Conservation (phyloP, 2,329 filamentous ascomycete species). For the Epichloe festucae region DNA sequence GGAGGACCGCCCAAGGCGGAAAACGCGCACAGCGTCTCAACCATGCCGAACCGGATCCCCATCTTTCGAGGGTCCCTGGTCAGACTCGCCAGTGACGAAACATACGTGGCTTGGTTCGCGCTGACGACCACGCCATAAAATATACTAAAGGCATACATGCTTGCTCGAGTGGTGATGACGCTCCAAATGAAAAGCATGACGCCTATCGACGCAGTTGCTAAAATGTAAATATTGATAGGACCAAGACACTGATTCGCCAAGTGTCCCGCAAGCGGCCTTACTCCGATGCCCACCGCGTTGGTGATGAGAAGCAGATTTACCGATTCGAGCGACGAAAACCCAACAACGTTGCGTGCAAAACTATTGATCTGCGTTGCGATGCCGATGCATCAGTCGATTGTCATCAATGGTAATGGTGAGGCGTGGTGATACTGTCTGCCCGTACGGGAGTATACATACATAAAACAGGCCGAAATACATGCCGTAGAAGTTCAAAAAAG, state of each 20-base stretch:
- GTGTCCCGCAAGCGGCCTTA: conserved; percentile 38
- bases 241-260: conserved; percentile 40
- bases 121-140: conserved; percentile 32
- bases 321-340: conserved; percentile 34
- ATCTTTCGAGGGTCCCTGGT: conserved; percentile 30
- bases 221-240: conserved; percentile 41
- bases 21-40: conserved; percentile 27
- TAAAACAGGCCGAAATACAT: conserved; percentile 28
- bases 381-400: neutral
- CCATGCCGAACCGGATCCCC: conserved; percentile 33
- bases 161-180: conserved; percentile 27
- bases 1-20: conserved; percentile 32
- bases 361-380: conserved; percentile 15
- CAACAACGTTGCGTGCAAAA: conserved; percentile 28
- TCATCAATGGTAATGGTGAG: neutral
- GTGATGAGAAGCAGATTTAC: conserved; percentile 43
- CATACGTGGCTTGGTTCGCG: conserved; percentile 6
- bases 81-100: conserved; percentile 11
- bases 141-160: conserved; percentile 31
- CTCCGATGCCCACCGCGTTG: conserved; percentile 42
- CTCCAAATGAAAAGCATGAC: conserved; percentile 43
- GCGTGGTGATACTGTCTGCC: too few species aligned
- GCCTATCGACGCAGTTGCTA: conserved; percentile 30
- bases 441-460: conserved; percentile 14
- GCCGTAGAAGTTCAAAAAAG: conserved; percentile 31